Evolutionary conservation across 1,284 basidiomycete species (phyloP), one percentile per base, ranked within the genome.

Genomic region (Meripilus lineatus): DNA sequence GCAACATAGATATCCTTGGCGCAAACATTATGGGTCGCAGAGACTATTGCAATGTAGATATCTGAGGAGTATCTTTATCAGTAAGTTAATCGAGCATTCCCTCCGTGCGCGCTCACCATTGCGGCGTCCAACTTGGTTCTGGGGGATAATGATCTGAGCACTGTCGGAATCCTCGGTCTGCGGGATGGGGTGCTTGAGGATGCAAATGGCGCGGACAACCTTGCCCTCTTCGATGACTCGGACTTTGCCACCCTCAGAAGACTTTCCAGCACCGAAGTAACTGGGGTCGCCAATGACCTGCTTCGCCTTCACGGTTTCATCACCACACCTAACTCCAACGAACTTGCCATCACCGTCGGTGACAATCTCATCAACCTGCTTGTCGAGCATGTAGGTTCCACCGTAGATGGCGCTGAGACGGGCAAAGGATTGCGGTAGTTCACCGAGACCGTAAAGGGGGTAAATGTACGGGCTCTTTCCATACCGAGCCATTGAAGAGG

Each of bases 401-500:
- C 96, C 96, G 65, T 99, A 98, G 64, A 99, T 98, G 56, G 96
- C 96, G 53, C 90, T 94, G 46, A 98, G 78, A 62, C 96, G 93
- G 14, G 96, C 96, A 62, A 99, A 99, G 2, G 95, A 93, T 65
- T 99, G 96, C 17, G 96, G 96, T 40, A 99, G 86, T 68, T 99
- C 96, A 56, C 96, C 96, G 41, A 99, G 88, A 53, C 96, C 96
- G 68, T 99, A 99, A 43, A 98, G 80, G 13, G 96, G 96, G 74
- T 99, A 99, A 65, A 99, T 97, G 76, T 99, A 99, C 3, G 96
- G 96, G 15, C 96, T 99, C 70, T 99, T 99, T 58, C 96, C 96
- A 69, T 97, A 99, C 44, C 96, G 90, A 23, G 96, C 93, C 92
- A 99, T 97, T 17, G 95, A 99, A 6, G 90, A 88, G 14, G 93